Conservation (phyloP, 192 early-diverging fungal species). For the Dissophora ornata region DNA sequence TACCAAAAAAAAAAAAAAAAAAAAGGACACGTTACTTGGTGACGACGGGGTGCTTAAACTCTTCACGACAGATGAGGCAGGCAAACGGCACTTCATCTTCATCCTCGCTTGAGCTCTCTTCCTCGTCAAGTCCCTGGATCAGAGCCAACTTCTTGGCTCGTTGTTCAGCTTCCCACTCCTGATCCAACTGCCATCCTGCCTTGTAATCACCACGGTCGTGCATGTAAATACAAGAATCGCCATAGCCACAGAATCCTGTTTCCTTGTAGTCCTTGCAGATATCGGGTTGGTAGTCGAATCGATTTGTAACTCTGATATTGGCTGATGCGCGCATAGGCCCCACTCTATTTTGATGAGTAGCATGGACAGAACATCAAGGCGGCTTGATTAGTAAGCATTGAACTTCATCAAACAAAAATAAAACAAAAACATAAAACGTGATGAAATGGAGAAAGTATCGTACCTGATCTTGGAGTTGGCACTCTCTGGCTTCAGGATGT, state of each 20-base stretch:
- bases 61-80: conserved; percentile 91
- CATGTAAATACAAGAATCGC: conserved; percentile 97
- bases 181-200: conserved; percentile 96
- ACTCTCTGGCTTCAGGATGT: conserved; percentile 69
- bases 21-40: conserved; percentile 71
- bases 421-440: background rate
- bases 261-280: conserved; percentile 99
- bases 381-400: too few relatives aligned
- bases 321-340: conserved; percentile 79
- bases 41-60: conserved; percentile 89
- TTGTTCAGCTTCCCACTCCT: conserved; percentile 95
- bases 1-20: conserved; percentile 21
- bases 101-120: conserved; percentile 62
- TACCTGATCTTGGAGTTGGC: conserved; percentile 67
- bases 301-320: conserved; percentile 81
- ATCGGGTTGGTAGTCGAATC: conserved; percentile 98
- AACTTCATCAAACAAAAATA: background rate
- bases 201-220: conserved; percentile 99
- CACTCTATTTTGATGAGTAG: too few relatives aligned
- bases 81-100: conserved; percentile 93
- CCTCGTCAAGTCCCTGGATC: conserved; percentile 62
- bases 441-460: too few relatives aligned
- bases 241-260: conserved; percentile 96
- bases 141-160: conserved; percentile 67
- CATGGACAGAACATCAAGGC: too few relatives aligned